phyloP scores from a whole-genome alignment of 495 filamentous ascomycete genomes.

The Terfezia claveryi region DNA sequence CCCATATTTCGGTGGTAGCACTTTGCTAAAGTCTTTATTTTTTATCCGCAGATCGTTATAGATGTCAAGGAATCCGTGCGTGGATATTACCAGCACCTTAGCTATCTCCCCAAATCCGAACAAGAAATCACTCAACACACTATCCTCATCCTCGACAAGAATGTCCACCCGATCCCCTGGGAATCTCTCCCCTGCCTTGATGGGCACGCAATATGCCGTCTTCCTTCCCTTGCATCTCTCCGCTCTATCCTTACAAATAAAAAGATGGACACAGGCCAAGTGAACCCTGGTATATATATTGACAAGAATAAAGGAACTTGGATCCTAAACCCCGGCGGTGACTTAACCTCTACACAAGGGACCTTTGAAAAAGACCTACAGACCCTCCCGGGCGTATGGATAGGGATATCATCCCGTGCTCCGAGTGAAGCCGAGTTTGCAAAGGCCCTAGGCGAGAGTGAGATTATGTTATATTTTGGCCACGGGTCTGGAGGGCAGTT shows the following conservation, averaged over 20 bases:
- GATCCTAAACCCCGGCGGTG: slow-evolving; percentile 69
- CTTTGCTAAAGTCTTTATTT: slow-evolving; percentile 3
- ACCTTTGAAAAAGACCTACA: slow-evolving; percentile 42
- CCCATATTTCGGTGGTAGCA: neutral
- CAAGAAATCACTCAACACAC: slow-evolving; percentile 40
- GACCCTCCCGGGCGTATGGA: slow-evolving; percentile 34
- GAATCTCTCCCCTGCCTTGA: slow-evolving; percentile 78
- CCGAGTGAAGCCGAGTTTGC: slow-evolving; percentile 64
- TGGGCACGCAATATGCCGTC: slow-evolving; percentile 54
- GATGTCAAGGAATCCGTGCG: slow-evolving; percentile 62
- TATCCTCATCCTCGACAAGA: slow-evolving; percentile 79
- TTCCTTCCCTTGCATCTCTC: slow-evolving; percentile 64
- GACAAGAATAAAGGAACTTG: slow-evolving; percentile 44
- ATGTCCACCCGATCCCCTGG: slow-evolving; percentile 80
- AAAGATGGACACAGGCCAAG: slow-evolving; percentile 16
- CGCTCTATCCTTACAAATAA: slow-evolving; percentile 38
- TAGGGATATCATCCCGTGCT: slow-evolving; percentile 36
- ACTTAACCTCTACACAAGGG: slow-evolving; percentile 56
- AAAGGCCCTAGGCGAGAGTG: slow-evolving; percentile 31
- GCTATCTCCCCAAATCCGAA: slow-evolving; percentile 13
- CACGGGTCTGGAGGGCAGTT: slow-evolving; percentile 93
- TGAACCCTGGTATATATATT: slow-evolving; percentile 30
- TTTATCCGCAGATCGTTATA: slow-evolving; percentile 36
- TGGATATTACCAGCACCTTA: slow-evolving; percentile 44
- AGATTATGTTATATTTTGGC: slow-evolving; percentile 77